phyloP scores from a whole-genome alignment of 106 monocot species.

The Xerophyta viscosa region DNA sequence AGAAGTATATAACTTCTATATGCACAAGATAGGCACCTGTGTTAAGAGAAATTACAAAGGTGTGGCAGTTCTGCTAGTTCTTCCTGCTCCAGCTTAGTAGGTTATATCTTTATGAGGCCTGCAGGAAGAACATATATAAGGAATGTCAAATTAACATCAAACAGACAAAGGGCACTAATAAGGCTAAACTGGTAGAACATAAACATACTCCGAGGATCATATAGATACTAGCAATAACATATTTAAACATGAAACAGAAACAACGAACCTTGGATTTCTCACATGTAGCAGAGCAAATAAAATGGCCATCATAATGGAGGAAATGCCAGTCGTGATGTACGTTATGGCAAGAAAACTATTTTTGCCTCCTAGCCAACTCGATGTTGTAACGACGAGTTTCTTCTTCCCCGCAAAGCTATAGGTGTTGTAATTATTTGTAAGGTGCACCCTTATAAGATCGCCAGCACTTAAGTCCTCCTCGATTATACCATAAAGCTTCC shows the following conservation, averaged over 20 bases:
- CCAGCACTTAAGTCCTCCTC: conserved; percentile 55
- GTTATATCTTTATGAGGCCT: conserved; percentile 52
- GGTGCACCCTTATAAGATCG: conserved; percentile 37
- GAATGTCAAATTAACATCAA: background rate
- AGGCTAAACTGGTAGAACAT: too few relatives aligned
- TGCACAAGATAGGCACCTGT: too few relatives aligned
- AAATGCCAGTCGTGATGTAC: conserved; percentile 55
- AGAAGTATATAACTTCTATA: too few relatives aligned
- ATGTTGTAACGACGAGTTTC: conserved; percentile 68
- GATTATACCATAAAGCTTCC: conserved; percentile 84
- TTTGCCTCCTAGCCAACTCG: conserved; percentile 76
- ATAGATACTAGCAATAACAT: background rate
- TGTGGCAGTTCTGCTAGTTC: too few relatives aligned
- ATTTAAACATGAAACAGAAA: background rate
- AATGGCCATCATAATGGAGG: conserved; percentile 40
- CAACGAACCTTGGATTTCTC: conserved; percentile 65
- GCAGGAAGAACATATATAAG: conserved; percentile 4
- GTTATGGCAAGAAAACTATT: conserved; percentile 80
- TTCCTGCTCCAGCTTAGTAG: conserved; percentile 32
- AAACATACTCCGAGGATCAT: background rate
- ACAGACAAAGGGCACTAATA: too few relatives aligned
- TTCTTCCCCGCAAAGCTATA: conserved; percentile 87
- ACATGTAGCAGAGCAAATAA: conserved; percentile 77
- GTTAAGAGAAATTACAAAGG: too few relatives aligned
- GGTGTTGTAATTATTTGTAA: conserved; percentile 81